Conservation (phyloP, 441 rosid species). For the Hypseocharis bilobata region DNA sequence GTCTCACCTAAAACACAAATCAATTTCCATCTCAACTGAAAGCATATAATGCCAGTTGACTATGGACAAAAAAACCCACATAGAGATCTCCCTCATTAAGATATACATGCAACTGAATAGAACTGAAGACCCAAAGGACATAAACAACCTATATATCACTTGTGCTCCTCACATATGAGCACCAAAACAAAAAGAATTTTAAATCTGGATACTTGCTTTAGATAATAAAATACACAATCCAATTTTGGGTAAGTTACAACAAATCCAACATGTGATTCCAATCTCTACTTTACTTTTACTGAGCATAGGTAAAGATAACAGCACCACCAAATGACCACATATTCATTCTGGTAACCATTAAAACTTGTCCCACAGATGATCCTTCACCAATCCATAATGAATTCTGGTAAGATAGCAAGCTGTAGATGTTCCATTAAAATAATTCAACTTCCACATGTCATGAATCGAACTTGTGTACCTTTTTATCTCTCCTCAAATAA, state of each 20-base stretch:
- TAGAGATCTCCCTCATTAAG: slow-evolving; percentile 14
- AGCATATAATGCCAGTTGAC: neutral
- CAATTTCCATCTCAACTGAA: neutral
- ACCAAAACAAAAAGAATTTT: slow-evolving; percentile 4
- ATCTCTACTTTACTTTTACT: neutral
- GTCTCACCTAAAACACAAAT: slow-evolving; percentile 2
- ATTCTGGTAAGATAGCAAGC: slow-evolving; percentile 5
- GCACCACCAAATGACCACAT: slow-evolving; percentile 18
- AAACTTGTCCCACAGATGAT: neutral
- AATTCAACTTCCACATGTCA: slow-evolving; percentile 14
- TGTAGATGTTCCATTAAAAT: neutral
- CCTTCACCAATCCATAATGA: slow-evolving; percentile 11
- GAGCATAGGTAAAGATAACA: neutral
- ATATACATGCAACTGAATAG: slow-evolving; percentile 6
- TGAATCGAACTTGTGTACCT: slow-evolving; percentile 15
- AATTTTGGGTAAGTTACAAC: slow-evolving; percentile 8
- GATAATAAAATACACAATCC: slow-evolving; percentile 17
- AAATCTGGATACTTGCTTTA: slow-evolving; percentile 14
- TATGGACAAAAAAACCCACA: neutral
- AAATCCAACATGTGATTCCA: slow-evolving; percentile 7
- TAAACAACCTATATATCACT: slow-evolving; percentile 14
- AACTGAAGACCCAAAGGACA: slow-evolving; percentile 14
- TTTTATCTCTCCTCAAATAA: slow-evolving; percentile 12
- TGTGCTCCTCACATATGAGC: slow-evolving; percentile 14
- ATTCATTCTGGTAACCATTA: slow-evolving; percentile 15